phyloP scores from a whole-genome alignment of 2,329 filamentous ascomycete species.

The Trichophaea hybrida region DNA sequence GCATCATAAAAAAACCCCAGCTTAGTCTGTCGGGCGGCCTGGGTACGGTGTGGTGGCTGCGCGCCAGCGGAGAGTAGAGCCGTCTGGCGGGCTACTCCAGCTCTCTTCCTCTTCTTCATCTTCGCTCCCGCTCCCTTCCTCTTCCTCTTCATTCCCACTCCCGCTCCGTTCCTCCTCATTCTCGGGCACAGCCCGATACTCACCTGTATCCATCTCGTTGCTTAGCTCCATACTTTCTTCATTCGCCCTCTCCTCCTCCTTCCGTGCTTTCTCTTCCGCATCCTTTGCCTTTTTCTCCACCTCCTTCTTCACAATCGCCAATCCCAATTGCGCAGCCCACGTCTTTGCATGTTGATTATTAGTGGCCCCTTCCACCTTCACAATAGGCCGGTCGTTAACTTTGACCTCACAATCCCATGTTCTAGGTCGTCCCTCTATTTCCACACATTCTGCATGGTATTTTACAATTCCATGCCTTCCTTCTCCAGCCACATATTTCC shows the following conservation, averaged over 20 bases:
- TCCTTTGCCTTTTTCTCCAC: constrained; percentile 2
- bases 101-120: background rate
- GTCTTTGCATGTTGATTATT: constrained; percentile 1
- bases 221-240: constrained; percentile 7
- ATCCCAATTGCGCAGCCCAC: constrained; percentile 9
- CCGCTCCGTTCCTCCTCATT: background rate
- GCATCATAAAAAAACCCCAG: too few relatives aligned
- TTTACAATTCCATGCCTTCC: constrained; percentile 18
- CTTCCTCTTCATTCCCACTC: background rate
- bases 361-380: background rate
- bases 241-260: constrained; percentile 14
- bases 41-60: too few relatives aligned
- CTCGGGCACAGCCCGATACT: background rate
- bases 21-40: too few relatives aligned
- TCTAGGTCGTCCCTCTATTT: background rate
- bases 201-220: background rate
- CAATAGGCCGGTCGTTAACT: constrained; percentile 1
- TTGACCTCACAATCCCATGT: background rate
- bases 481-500: constrained; percentile 38
- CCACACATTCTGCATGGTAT: background rate
- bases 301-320: background rate
- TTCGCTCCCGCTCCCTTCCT: background rate
- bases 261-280: background rate
- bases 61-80: too few relatives aligned
- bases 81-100: background rate